A percentile compares a stretch with the other conserved stretches of the same genome.
Conservation (phyloP, 768 basidiomycete species). For the Rubroboletus satanas region DNA sequence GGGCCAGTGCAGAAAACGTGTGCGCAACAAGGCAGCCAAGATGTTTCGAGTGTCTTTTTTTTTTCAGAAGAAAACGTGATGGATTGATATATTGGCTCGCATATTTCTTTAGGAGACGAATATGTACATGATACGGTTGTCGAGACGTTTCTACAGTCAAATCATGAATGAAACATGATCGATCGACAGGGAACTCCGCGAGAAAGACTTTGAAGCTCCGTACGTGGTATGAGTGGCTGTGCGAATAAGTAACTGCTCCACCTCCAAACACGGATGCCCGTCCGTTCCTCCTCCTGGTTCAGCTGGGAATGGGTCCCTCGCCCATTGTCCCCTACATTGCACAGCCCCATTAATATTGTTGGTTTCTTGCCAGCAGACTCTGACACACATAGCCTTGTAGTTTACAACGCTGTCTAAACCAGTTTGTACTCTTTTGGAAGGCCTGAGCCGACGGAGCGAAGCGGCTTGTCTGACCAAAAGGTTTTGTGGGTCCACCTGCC, state of each 20-base stretch:
- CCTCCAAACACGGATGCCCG: not conserved
- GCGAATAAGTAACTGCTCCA: not conserved
- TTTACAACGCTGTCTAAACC: not conserved
- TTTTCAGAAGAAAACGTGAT: not conserved
- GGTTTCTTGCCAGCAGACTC: not conserved
- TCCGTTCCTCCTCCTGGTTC: not conserved
- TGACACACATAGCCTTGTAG: slow-evolving; percentile 5
- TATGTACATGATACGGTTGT: too few relatives aligned
- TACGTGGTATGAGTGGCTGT: not conserved
- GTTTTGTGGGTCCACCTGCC: slow-evolving; percentile 22
- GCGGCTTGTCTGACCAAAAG: slow-evolving; percentile 6
- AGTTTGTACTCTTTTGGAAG: slow-evolving; percentile 21
- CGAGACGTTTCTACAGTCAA: too few relatives aligned
- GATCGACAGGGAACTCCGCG: not conserved
- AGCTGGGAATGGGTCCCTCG: not conserved
- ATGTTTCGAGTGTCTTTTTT: not conserved
- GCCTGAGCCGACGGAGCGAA: slow-evolving; percentile 1
- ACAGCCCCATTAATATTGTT: not conserved
- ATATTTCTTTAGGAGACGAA: not conserved
- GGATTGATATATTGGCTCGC: too few relatives aligned
- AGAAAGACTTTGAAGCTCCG: not conserved
- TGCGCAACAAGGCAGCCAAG: not conserved
- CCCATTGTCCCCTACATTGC: not conserved
- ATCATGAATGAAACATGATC: not conserved
- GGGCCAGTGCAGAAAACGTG: not conserved